These are phyloP conservation scores for Phlebiopsis flavidoalba DNA, from an alignment of 768 basidiomycete species.

Conservation along the genomic window DNA sequence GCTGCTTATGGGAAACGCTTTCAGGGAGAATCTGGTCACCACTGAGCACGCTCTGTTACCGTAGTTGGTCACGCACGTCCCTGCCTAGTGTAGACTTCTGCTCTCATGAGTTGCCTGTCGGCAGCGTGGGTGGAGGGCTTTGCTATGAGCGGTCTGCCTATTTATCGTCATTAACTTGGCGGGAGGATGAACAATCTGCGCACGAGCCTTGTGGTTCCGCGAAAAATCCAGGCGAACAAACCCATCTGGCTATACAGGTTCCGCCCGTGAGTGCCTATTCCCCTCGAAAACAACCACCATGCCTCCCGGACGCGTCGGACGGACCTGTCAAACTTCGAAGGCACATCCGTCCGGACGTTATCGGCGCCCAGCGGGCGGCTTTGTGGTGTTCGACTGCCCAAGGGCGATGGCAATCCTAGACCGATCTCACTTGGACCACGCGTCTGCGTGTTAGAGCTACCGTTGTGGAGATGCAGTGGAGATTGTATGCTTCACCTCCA, in stretches of 20 bases:
- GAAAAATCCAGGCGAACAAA: slow-evolving; percentile 4
- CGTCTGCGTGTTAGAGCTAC: background rate
- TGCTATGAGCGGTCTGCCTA: background rate
- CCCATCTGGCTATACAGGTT: slow-evolving; percentile 4
- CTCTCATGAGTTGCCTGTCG: slow-evolving; percentile 7
- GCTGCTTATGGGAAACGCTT: slow-evolving; percentile 11
- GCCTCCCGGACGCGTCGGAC: slow-evolving; percentile 13
- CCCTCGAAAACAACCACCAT: background rate
- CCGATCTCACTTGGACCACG: background rate
- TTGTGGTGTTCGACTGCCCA: slow-evolving; percentile 9
- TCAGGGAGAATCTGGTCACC: slow-evolving; percentile 12
- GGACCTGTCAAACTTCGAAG: slow-evolving; percentile 4
- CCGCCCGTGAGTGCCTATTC: slow-evolving; percentile 4
- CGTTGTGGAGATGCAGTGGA: slow-evolving; percentile 14
- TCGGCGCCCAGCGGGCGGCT: too few relatives aligned
- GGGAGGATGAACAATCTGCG: background rate
- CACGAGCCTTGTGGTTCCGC: slow-evolving; percentile 9
- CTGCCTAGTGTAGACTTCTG: slow-evolving; percentile 3
- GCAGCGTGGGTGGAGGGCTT: background rate
- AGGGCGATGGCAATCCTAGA: slow-evolving; percentile 1
- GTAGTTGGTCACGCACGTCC: slow-evolving; percentile 1
- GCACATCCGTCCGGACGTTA: slow-evolving; percentile 12
- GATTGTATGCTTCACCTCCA: slow-evolving; percentile 6
- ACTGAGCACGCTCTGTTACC: background rate
- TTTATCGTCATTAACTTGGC: slow-evolving; percentile 5